Evolutionary conservation across 2,329 filamentous ascomycete species (phyloP).

Genomic region (Akanthomyces uredinophilus): DNA sequence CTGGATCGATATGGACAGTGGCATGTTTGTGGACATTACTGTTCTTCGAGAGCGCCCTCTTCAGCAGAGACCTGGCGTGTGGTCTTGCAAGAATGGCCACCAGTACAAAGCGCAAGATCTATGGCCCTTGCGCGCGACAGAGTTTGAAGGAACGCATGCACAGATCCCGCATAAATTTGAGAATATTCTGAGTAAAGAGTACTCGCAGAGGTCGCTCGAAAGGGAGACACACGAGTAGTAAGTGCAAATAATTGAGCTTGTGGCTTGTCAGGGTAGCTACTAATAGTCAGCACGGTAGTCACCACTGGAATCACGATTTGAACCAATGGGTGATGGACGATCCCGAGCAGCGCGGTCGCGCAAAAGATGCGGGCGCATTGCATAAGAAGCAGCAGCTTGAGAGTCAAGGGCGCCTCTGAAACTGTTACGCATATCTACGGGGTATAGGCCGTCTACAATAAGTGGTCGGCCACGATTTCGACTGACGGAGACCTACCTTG

Average conservation of each 20-base stretch:
- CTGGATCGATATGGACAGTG: constrained; percentile 73
- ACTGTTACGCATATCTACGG: no score
- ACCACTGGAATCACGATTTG: constrained; percentile 52
- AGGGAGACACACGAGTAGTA: constrained; percentile 58
- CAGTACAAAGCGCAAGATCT: constrained; percentile 65
- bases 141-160: constrained; percentile 69
- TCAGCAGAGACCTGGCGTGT: constrained; percentile 53
- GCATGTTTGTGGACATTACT: constrained; percentile 80
- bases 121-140: constrained; percentile 68
- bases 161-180: constrained; percentile 66
- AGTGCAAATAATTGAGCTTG: constrained; percentile 25
- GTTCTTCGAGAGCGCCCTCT: constrained; percentile 63
- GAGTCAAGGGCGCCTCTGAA: background rate
- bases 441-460: no score
- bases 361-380: constrained; percentile 16
- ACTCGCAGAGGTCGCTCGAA: constrained; percentile 55
- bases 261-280: background rate
- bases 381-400: constrained; percentile 14
- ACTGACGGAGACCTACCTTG: no score
- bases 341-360: constrained; percentile 23
- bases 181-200: constrained; percentile 60
- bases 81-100: constrained; percentile 78
- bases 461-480: no score
- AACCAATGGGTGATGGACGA: constrained; percentile 54
- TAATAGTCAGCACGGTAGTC: constrained; percentile 35